Evolutionary conservation across 2,329 filamentous ascomycete genomes (phyloP).

Genomic region (Cladosporium sp.): DNA sequence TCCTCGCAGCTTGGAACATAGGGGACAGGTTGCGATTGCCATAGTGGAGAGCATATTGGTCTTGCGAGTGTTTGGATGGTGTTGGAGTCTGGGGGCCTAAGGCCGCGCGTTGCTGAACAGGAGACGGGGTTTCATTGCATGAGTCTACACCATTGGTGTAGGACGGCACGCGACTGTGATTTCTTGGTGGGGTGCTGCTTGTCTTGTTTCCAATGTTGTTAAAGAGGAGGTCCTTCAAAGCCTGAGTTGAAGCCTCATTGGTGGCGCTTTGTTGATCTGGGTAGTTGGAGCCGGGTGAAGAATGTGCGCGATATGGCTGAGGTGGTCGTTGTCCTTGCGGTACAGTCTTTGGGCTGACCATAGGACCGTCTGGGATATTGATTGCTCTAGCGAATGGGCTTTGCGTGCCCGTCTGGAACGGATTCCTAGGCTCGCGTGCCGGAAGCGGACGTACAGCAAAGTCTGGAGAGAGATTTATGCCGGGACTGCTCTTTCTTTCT

Average conservation of each 20-base stretch:
- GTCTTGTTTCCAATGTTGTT: slow-evolving; percentile 21
- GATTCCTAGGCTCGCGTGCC: slow-evolving; percentile 23
- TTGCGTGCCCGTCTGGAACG: slow-evolving; percentile 36
- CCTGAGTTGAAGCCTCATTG: slow-evolving; percentile 27
- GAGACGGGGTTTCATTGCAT: slow-evolving; percentile 33
- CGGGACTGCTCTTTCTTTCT: slow-evolving; percentile 55
- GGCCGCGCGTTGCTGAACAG: slow-evolving; percentile 31
- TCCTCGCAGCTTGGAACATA: slow-evolving; percentile 45
- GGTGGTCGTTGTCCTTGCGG: slow-evolving; percentile 21
- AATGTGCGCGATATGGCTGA: slow-evolving; percentile 29
- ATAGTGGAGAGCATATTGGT: slow-evolving; percentile 33
- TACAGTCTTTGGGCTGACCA: slow-evolving; percentile 22
- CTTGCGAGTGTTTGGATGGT: slow-evolving; percentile 21
- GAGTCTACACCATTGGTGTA: slow-evolving; percentile 17
- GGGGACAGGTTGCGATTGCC: slow-evolving; percentile 47
- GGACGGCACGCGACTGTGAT: slow-evolving; percentile 18
- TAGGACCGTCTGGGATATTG: slow-evolving; percentile 46
- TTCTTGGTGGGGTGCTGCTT: slow-evolving; percentile 19
- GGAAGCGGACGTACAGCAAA: slow-evolving; percentile 30
- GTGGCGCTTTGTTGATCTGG: background rate
- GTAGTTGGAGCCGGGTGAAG: slow-evolving; percentile 18
- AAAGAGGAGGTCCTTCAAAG: slow-evolving; percentile 44
- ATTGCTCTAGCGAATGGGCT: slow-evolving; percentile 67
- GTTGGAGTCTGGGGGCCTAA: slow-evolving; percentile 28
- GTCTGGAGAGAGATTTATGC: slow-evolving; percentile 52